A percentile compares a stretch with the other conserved stretches of the same genome.
Evolutionary conservation across 2,329 filamentous ascomycete species (phyloP).

Genomic region (Fusarium sp.): DNA sequence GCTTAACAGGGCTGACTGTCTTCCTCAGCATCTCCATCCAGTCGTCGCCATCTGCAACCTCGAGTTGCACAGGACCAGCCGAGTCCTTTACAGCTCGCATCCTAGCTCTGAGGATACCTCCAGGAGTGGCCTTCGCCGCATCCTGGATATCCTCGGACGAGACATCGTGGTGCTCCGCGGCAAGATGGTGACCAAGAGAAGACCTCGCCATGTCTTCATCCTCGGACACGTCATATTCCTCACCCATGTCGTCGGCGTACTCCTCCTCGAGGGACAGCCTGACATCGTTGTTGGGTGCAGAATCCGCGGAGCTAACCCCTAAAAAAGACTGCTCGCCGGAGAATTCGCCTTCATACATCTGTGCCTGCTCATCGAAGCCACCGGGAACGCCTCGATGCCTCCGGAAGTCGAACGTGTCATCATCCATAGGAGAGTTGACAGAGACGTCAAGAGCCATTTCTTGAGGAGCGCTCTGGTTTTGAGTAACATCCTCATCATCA

Average conservation of each 20-base stretch:
- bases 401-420: conserved; percentile 73
- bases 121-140: conserved; percentile 65
- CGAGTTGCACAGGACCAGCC: conserved; percentile 70
- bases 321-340: conserved; percentile 85
- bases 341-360: conserved; percentile 70
- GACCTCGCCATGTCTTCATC: conserved; percentile 84
- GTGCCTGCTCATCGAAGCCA: conserved; percentile 79
- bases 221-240: conserved; percentile 83
- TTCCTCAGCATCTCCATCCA: conserved; percentile 96
- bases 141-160: conserved; percentile 68
- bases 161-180: conserved; percentile 79
- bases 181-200: conserved; percentile 80
- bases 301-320: conserved; percentile 91
- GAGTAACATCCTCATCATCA: conserved; percentile 58
- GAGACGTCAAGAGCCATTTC: conserved; percentile 42
- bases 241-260: conserved; percentile 70
- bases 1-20: conserved; percentile 94
- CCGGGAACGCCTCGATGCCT: conserved; percentile 77
- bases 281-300: conserved; percentile 74
- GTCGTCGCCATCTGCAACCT: conserved; percentile 81
- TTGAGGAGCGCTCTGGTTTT: conserved; percentile 38
- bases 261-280: conserved; percentile 75
- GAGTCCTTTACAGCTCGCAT: conserved; percentile 76
- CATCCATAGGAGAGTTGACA: conserved; percentile 57
- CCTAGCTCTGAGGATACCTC: conserved; percentile 74